A percentile compares a stretch with the other conserved stretches of the same genome.
Evolutionary conservation across 495 filamentous ascomycete species (phyloP).

Genomic region (Apodospora peruviana): DNA sequence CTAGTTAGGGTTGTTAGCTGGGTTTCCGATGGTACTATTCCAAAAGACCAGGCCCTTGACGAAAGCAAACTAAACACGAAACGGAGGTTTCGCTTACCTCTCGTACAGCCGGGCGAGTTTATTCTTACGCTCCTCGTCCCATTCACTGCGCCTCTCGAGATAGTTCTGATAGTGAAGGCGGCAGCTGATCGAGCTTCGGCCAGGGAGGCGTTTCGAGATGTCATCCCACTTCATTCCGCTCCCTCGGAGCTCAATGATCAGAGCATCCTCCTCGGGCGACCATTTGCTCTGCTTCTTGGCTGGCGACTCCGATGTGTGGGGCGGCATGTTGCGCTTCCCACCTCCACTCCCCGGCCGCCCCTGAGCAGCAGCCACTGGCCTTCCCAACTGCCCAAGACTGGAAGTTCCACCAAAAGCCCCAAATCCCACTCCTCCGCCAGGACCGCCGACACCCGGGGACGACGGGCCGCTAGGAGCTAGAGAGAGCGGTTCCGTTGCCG

Average conservation of each 20-base stretch:
- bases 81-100: slow-evolving; percentile 54
- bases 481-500: slow-evolving; percentile 13
- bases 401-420: neutral
- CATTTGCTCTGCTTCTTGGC: slow-evolving; percentile 96
- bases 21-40: neutral
- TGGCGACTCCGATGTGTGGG: slow-evolving; percentile 63
- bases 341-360: slow-evolving; percentile 21
- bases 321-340: slow-evolving; percentile 42
- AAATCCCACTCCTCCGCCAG: slow-evolving; percentile 2
- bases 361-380: slow-evolving; percentile 3
- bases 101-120: slow-evolving; percentile 92
- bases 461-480: slow-evolving; percentile 16
- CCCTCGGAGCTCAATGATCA: slow-evolving; percentile 84
- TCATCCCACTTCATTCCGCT: slow-evolving; percentile 98
- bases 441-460: slow-evolving; percentile 13
- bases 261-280: slow-evolving; percentile 82
- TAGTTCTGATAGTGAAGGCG: slow-evolving; percentile 97
- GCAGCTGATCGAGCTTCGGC: slow-evolving; percentile 88
- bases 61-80: neutral
- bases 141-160: slow-evolving; percentile 80
- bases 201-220: slow-evolving; percentile 83
- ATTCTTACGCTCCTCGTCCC: slow-evolving; percentile 97
- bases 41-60: neutral
- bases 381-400: neutral
- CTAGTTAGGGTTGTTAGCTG: slow-evolving; percentile 39